Base-by-base conservation (phyloP, 1,139 yeast species). In the Yamadazyma aaseri region DNA sequence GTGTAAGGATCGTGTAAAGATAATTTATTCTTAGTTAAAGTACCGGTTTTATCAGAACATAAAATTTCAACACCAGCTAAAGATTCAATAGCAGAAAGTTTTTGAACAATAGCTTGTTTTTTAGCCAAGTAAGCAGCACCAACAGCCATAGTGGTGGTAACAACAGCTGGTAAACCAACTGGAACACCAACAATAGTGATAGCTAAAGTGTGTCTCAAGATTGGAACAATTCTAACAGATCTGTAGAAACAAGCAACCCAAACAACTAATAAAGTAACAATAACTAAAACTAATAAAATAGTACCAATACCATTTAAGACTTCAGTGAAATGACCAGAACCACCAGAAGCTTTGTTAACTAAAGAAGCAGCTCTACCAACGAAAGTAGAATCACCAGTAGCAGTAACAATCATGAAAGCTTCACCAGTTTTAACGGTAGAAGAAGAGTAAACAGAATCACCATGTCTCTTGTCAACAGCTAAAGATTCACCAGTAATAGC, bases 61-160 rank as follows among this genome's bases (percentile, higher is more conserved):
- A 90, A 82, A 68, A 90, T 89, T 73, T 90, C 97, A 61, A 90
- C 97, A 84, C 97, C 97, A 54, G 97, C 98, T 57, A 90, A 79
- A 46, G 97, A 89, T 77, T 90, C 97, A 72, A 90, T 90, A 52
- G 97, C 97, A 68, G 96, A 86, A 62, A 90, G 80, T 71, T 90
- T 90, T 76, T 90, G 97, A 55, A 90, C 97, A 78, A 90, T 90
- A 56, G 97, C 97, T 76, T 89, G 89, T 73, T 89, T 89, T 81
- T 89, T 89, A 60, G 97, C 97, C 63, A 90, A 79, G 86, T 89
- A 89, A 63, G 97, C 97, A 65, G 97, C 97, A 81, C 97, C 97
- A 69, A 90, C 97, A 70, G 97, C 97, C 95, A 90, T 87, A 67
- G 97, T 90, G 59, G 97, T 90, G 76, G 97, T 90, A 56, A 90